Conservation (phyloP, 805 yeast species). For the Cyberlindnera bimundalis region DNA sequence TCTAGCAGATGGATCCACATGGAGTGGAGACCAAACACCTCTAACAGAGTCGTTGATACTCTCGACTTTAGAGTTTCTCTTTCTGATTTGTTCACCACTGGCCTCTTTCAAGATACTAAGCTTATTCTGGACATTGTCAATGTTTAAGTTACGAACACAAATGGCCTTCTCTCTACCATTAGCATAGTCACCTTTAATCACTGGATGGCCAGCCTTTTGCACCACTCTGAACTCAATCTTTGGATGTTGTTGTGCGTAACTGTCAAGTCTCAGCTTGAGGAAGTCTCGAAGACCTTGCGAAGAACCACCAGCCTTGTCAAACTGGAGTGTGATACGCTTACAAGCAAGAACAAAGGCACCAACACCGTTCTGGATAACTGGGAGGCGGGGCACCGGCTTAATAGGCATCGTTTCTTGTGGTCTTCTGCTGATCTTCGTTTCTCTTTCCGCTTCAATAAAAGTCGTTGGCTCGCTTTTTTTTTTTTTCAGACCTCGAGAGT, state of each 20-base stretch:
- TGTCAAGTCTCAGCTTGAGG: constrained; percentile 47
- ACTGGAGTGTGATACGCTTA: constrained; percentile 68
- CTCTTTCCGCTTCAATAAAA: neutral
- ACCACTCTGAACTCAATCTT: constrained; percentile 68
- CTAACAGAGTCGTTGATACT: constrained; percentile 81
- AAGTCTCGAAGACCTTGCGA: constrained; percentile 80
- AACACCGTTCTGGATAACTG: constrained; percentile 70
- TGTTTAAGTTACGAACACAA: constrained; percentile 71
- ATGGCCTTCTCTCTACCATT: constrained; percentile 51
- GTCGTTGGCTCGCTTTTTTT: too few species aligned
- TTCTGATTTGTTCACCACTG: constrained; percentile 58
- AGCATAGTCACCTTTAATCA: constrained; percentile 54
- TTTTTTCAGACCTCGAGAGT: too few species aligned
- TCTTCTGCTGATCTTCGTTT: neutral
- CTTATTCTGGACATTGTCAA: constrained; percentile 60
- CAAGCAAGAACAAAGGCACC: constrained; percentile 69
- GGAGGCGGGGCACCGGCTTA: constrained; percentile 53
- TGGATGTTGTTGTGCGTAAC: constrained; percentile 58
- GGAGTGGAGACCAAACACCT: constrained; percentile 98
- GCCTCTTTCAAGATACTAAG: constrained; percentile 61
- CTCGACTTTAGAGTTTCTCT: constrained; percentile 73
- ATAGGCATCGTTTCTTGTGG: constrained; percentile 41
- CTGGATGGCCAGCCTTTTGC: constrained; percentile 81
- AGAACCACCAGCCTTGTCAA: constrained; percentile 95
- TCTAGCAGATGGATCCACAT: constrained; percentile 52